A percentile compares a stretch with the other conserved stretches of the same genome.
phyloP scores from a whole-genome alignment of 495 filamentous ascomycete species.

The Talaromyces adpressus region DNA sequence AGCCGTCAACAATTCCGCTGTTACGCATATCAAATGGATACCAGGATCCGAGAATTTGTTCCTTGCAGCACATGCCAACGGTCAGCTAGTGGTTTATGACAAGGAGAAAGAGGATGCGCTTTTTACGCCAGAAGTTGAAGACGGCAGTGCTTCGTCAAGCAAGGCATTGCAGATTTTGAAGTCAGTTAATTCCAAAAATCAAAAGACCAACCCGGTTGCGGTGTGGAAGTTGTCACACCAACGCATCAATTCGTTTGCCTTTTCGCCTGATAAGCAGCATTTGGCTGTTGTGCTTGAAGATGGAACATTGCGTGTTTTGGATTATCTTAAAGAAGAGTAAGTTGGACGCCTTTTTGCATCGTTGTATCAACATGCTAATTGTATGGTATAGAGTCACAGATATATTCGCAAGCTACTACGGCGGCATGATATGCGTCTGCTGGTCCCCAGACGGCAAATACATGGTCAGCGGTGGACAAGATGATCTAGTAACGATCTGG shows the following conservation, averaged over 20 bases:
- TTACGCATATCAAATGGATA: conserved; percentile 86
- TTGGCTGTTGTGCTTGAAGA: conserved; percentile 93
- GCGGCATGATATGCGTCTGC: conserved; percentile 83
- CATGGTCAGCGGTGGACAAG: conserved; percentile 89
- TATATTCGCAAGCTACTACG: conserved; percentile 85
- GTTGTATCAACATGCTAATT: not conserved
- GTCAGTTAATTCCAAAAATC: conserved; percentile 84
- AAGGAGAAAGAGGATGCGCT: conserved; percentile 94
- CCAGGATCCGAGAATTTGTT: conserved; percentile 93
- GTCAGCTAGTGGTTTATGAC: conserved; percentile 90
- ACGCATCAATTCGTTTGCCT: conserved; percentile 79
- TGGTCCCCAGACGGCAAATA: conserved; percentile 98
- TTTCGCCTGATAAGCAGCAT: conserved; percentile 79
- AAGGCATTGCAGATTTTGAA: conserved; percentile 61
- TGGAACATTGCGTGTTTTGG: conserved; percentile 79
- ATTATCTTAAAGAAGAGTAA: conserved; percentile 86
- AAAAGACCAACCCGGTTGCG: conserved; percentile 86
- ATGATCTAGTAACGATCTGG: conserved; percentile 94
- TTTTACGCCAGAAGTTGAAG: conserved; percentile 53
- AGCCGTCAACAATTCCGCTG: conserved; percentile 74
- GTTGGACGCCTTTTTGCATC: conserved; percentile 17
- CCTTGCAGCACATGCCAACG: conserved; percentile 87
- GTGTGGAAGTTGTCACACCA: conserved; percentile 88
- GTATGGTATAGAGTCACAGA: conserved; percentile 59
- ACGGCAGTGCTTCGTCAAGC: conserved; percentile 31